Evolutionary conservation across 768 basidiomycete species (phyloP), one percentile per base, ranked within the genome.

Genomic region (Russula sp.): DNA sequence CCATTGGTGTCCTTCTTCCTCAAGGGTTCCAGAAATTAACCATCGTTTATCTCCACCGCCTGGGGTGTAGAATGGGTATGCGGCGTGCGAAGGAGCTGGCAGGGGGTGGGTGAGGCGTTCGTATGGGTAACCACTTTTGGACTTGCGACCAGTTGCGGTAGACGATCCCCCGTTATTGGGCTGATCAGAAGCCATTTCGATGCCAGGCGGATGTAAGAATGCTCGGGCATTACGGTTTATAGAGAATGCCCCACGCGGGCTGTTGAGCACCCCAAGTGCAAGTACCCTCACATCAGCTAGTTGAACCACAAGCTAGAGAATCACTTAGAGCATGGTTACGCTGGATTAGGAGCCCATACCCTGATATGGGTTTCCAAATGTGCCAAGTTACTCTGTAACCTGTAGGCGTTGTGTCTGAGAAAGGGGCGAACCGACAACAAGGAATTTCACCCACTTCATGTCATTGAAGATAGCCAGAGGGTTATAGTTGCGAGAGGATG

Each of bases 21-120:
- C 81, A 13, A 79, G 73, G 58, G 77, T 79, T 22, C 78, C 80
- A 11, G 75, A 74, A 27, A 75, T 77, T 27, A 80, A 60, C 87
- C 89, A 87, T 31, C 87, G 81, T 65, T 77, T 78, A 72, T 91
- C 89, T 34, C 77, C 77, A 11, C 85, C 88, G 1, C 88, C 86
- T 0, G 84, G 80, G 11, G 90, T 89, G 69, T 81, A 84, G 68
- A 86, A 84, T 13, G 90, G 91, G 73, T 91, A 92, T 56, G 84
- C 82, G 18, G 71, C 67, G 70, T 89, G 83, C 4, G 76, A 77
- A 14, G 66, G 68, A 4, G 81, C 76, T 37, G 91, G 90, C 18
- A 78, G 71, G 4, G 90, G 90, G 58, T 81, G 76, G 11, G 72
- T 77, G 59, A 89, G 73, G 34, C 76, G 70, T 68, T 82, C 81